phyloP scores from a whole-genome alignment of 2,329 filamentous ascomycete genomes.

The Trichoderma polysporum region DNA sequence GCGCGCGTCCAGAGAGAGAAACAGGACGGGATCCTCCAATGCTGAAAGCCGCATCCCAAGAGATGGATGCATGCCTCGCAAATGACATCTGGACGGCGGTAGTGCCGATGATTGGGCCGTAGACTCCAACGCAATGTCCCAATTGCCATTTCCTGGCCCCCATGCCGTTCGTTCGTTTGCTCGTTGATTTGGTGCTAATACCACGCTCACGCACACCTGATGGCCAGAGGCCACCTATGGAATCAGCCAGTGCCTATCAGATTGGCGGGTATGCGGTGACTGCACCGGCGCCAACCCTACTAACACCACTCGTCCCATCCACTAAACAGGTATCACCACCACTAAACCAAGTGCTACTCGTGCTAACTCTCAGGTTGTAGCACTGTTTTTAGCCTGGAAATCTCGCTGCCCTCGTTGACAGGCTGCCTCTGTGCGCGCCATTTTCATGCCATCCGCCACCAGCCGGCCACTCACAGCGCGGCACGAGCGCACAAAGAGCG shows the following conservation, averaged over 20 bases:
- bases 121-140: neutral
- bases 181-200: neutral
- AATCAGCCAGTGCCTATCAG: neutral
- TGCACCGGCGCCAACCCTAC: constrained; percentile 4
- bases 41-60: neutral
- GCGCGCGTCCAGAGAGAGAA: neutral
- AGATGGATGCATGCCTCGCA: constrained; percentile 20
- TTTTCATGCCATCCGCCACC: constrained; percentile 24
- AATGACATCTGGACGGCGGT: constrained; percentile 3
- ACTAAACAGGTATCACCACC: constrained; percentile 8
- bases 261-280: constrained; percentile 3
- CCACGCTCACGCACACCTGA: neutral
- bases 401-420: neutral
- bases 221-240: constrained; percentile 16
- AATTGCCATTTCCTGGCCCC: constrained; percentile 11
- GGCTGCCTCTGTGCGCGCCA: constrained; percentile 22
- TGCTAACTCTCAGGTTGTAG: neutral
- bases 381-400: neutral
- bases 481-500: constrained; percentile 34
- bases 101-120: constrained; percentile 1
- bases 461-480: constrained; percentile 21
- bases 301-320: neutral
- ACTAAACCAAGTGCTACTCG: neutral
- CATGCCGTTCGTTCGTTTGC: constrained; percentile 9
- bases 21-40: neutral